Base-by-base conservation (phyloP, 129 eudicot genomes). In the Artemisia argyi region DNA sequence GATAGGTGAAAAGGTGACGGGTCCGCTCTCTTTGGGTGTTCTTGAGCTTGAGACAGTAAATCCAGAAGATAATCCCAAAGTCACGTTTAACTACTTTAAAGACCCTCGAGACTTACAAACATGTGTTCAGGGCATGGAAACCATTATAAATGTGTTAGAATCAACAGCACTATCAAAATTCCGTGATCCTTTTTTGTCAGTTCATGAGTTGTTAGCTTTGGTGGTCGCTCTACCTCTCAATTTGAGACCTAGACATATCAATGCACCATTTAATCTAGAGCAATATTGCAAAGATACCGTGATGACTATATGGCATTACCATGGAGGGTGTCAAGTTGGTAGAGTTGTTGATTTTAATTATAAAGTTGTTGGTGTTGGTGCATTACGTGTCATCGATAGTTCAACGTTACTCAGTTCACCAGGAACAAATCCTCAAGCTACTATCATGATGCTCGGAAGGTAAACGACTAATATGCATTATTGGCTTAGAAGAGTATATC, bases 391-490 rank as follows among this genome's bases (percentile, higher is more conserved):
- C n/a, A n/a, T n/a, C n/a, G n/a, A n/a, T n/a, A n/a, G n/a, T n/a
- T n/a, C n/a, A n/a, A n/a, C n/a, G n/a, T n/a, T n/a, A n/a, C n/a
- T n/a, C n/a, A n/a, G n/a, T n/a, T n/a, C n/a, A n/a, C n/a, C n/a
- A n/a, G n/a, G n/a, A n/a, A n/a, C n/a, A n/a, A n/a, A n/a, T n/a
- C n/a, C n/a, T n/a, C n/a, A n/a, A n/a, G n/a, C n/a, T n/a, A 93
- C 98, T 16, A 82, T 89, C 46, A 93, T 93, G 98, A 93, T 93
- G 98, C 87, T 93, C 2, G 91, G 98, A 56, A 93, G 98, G 93
- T 91, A 75, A 32, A 48, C 14, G 14, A 61, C 18, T 13, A 3
- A 35, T 32, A 13, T 16, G 2, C 8, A 3, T 15, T 20, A 17
- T 28, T 42, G 0, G 2, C 3, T 22, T 1, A n/a, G 0, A 59